phyloP scores from a whole-genome alignment of 1,284 basidiomycete genomes.

The Filobasidium uniguttulatum region DNA sequence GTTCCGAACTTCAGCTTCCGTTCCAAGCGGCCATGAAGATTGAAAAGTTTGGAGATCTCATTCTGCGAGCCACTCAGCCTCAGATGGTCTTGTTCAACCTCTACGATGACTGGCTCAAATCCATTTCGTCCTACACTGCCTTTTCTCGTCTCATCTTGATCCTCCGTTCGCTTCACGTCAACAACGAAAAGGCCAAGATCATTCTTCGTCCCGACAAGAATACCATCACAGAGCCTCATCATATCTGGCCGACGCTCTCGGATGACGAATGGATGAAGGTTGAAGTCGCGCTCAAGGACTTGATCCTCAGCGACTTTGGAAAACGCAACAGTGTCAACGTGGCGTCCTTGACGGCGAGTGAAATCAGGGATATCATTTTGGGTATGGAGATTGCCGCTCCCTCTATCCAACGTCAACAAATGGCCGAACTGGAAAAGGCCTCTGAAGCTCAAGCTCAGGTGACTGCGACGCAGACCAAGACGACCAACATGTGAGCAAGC shows the following conservation, averaged over 20 bases:
- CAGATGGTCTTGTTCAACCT: constrained; percentile 75
- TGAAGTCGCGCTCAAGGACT: constrained; percentile 90
- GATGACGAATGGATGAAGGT: constrained; percentile 99
- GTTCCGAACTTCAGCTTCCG: constrained; percentile 90
- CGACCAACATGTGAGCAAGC: constrained; percentile 61
- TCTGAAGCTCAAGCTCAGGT: constrained; percentile 88
- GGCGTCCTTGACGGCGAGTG: constrained; percentile 86
- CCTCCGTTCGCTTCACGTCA: constrained; percentile 92
- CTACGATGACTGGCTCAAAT: constrained; percentile 99
- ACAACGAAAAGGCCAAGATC: constrained; percentile 98
- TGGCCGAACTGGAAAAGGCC: constrained; percentile 97
- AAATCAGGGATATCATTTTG: constrained; percentile 91
- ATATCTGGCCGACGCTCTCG: constrained; percentile 88
- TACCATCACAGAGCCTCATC: constrained; percentile 93
- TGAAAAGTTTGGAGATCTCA: constrained; percentile 98
- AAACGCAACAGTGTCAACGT: constrained; percentile 99
- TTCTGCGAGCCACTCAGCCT: constrained; percentile 43
- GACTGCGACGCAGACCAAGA: constrained; percentile 93
- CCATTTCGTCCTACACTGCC: constrained; percentile 95
- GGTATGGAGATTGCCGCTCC: constrained; percentile 75
- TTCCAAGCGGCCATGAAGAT: constrained; percentile 99
- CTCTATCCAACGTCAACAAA: constrained; percentile 82
- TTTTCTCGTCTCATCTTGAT: constrained; percentile 95
- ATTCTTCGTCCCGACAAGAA: constrained; percentile 83
- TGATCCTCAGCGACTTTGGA: constrained; percentile 90